Conservation (phyloP, 2,329 filamentous ascomycete species). For the Cercospora janseana region DNA sequence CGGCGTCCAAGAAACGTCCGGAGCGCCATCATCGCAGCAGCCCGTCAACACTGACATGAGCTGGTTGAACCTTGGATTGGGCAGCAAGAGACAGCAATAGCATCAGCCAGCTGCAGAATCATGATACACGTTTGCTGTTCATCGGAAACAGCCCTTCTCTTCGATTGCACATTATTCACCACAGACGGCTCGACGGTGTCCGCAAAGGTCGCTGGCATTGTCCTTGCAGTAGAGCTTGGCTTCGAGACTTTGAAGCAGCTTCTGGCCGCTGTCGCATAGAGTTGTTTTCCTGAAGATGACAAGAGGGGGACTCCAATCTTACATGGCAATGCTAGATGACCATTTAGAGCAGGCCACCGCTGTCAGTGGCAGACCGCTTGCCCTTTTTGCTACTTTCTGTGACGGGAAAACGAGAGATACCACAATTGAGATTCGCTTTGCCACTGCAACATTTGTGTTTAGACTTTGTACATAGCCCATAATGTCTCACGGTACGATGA, state of each 20-base stretch:
- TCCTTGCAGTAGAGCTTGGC: not conserved
- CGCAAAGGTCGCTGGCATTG: not conserved
- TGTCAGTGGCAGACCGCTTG: no score
- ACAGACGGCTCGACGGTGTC: not conserved
- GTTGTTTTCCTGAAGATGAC: no score
- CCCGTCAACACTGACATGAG: slow-evolving; percentile 61
- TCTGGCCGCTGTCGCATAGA: not conserved
- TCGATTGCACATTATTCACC: not conserved
- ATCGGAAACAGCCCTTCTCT: not conserved
- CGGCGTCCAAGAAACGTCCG: slow-evolving; percentile 42
- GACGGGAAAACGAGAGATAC: slow-evolving; percentile 11
- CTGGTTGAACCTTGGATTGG: slow-evolving; percentile 66
- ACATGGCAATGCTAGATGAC: no score
- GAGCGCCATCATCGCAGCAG: slow-evolving; percentile 34
- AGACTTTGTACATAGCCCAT: slow-evolving; percentile 12
- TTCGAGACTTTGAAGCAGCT: not conserved
- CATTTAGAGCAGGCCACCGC: no score
- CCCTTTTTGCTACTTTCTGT: not conserved
- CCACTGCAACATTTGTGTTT: slow-evolving; percentile 1
- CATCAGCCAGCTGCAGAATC: no score
- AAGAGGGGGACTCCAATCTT: no score
- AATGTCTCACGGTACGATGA: slow-evolving; percentile 14
- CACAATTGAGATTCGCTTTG: slow-evolving; percentile 5
- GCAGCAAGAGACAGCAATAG: slow-evolving; percentile 10
- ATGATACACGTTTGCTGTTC: not conserved